Base-by-base conservation (phyloP, 495 filamentous ascomycete genomes). In the Cudoniella acicularis region DNA sequence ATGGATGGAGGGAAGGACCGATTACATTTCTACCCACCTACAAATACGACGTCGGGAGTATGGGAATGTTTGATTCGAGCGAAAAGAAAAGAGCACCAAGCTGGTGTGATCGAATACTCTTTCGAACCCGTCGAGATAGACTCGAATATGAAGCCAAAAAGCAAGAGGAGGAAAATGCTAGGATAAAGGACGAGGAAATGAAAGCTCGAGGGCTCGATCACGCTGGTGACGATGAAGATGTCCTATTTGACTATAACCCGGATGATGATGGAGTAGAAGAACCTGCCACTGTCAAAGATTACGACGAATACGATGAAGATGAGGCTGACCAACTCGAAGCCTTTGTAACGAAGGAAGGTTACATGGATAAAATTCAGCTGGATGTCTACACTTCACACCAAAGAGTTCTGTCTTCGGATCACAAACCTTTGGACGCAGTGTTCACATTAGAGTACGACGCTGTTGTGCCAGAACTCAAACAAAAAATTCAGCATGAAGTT, bases 91-190 rank as follows among this genome's bases (percentile, higher is more conserved):
- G 95, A 50, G 87, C 88, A 13, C 95, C 95, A 3, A 96, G 91
- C 68, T 99, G 93, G 93, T 99, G 95, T 69, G 95, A 99, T 72
- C 86, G 95, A n/a, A 92, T 99, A 47, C 73, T 99, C 0, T 99
- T 82, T 65, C 82, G 92, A 30, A 89, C 89, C 1, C 83, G 87
- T 40, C 82, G 77, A 51, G 87, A 91, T 62, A 85, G 79, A 56
- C 69, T 86, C 2, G 79, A 76, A n/a, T 89, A 92, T 65, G 84
- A 92, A n/a, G 75, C 73, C 52, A 86, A 83, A 56, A 67, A 79
- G 2, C 75, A 78, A 53, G 87, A 91, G 57, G 79, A 86, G 52
- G 81, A 86, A 50, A 77, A 86, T 41, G 81, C 85, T 16, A 81
- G 80, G 54, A 86, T 87, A 66, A 82, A 79, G 64, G 90, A 97